phyloP scores from a whole-genome alignment of 306 rosid genomes.

The Cicer arietinum region DNA sequence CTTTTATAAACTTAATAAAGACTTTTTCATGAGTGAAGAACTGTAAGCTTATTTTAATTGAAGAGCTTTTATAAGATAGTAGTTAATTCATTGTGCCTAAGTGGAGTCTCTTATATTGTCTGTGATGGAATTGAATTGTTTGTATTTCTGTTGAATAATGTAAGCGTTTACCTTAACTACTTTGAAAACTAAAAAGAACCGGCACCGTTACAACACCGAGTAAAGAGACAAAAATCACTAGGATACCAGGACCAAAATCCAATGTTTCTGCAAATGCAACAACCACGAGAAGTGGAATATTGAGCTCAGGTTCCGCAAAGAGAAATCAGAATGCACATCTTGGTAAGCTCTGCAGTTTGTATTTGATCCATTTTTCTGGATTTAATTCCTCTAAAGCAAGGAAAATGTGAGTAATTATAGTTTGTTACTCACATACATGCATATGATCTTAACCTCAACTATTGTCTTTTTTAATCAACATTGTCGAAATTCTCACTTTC shows the following conservation, averaged over 20 bases:
- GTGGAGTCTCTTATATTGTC: constrained; percentile 17
- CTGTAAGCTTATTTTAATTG: neutral
- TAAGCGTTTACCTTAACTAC: constrained; percentile 62
- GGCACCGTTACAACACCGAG: constrained; percentile 50
- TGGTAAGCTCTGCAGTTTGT: constrained; percentile 51
- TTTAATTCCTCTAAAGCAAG: neutral
- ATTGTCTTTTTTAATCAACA: neutral
- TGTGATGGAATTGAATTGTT: constrained; percentile 26
- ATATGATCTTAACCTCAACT: neutral
- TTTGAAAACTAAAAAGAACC: constrained; percentile 64
- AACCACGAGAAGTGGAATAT: constrained; percentile 50
- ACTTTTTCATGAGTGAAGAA: neutral
- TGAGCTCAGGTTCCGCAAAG: constrained; percentile 53
- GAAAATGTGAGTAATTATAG: constrained; percentile 6
- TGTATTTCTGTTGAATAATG: constrained; percentile 34
- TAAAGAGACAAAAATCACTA: constrained; percentile 58
- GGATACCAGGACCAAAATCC: constrained; percentile 57
- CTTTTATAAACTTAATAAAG: neutral
- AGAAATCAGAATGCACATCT: constrained; percentile 58
- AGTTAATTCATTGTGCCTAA: neutral
- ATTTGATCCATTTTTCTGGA: constrained; percentile 5
- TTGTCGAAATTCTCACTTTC: neutral
- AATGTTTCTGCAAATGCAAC: constrained; percentile 45
- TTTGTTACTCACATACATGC: neutral
- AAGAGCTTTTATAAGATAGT: neutral